phyloP scores from a whole-genome alignment of 371 early-diverging fungal species.

The Mortierella sp. region DNA sequence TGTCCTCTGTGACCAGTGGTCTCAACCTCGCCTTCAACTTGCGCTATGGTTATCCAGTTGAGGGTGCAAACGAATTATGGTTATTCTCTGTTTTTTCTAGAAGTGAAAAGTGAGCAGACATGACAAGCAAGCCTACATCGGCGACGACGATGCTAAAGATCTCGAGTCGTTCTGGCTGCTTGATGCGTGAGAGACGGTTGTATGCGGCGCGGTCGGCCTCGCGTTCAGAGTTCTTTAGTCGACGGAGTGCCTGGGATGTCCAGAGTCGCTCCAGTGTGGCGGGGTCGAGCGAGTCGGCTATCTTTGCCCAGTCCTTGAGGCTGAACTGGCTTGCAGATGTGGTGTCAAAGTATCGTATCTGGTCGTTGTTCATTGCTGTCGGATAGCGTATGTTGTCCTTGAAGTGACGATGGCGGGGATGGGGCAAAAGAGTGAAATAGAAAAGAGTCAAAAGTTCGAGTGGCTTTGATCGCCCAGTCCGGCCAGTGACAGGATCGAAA shows the following conservation, averaged over 20 bases:
- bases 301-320: slow-evolving; percentile 5
- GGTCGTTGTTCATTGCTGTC: neutral
- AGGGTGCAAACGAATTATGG: neutral
- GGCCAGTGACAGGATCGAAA: neutral
- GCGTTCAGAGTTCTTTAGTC: neutral
- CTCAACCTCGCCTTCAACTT: neutral
- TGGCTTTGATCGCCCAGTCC: neutral
- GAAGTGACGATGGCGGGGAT: neutral
- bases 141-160: neutral
- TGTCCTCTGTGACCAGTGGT: slow-evolving; percentile 2
- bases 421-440: neutral
- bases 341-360: neutral
- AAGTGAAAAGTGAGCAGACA: neutral
- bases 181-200: slow-evolving; percentile 1
- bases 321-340: neutral
- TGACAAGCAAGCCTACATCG: neutral
- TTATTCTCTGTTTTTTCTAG: neutral
- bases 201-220: neutral
- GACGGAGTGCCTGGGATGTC: slow-evolving; percentile 2
- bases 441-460: neutral
- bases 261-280: neutral
- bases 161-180: neutral
- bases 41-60: neutral
- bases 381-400: neutral
- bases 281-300: neutral